These are phyloP conservation scores for Furcasterigmium furcatum DNA, from an alignment of 2,329 filamentous ascomycete genomes.

Conservation along the genomic window DNA sequence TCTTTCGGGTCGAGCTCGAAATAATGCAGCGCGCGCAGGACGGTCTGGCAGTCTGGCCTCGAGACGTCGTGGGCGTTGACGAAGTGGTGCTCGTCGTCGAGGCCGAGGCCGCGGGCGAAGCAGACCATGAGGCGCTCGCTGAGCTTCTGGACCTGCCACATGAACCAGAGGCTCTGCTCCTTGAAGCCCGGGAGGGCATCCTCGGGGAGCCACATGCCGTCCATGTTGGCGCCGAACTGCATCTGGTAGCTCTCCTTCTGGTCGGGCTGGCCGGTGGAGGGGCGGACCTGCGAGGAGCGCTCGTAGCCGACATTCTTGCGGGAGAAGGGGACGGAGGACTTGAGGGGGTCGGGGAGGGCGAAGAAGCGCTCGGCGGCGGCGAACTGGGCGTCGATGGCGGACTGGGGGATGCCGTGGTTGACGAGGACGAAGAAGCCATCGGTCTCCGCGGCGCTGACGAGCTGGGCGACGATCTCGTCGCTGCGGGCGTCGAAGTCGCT, in stretches of 20 bases:
- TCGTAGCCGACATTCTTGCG: slow-evolving; percentile 59
- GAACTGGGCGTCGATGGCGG: slow-evolving; percentile 48
- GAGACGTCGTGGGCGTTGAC: slow-evolving; percentile 47
- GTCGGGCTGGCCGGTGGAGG: slow-evolving; percentile 55
- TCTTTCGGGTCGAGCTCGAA: too few species aligned
- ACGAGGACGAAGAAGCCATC: slow-evolving; percentile 56
- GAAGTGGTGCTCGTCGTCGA: slow-evolving; percentile 55
- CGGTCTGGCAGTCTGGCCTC: slow-evolving; percentile 48
- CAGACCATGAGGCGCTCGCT: slow-evolving; percentile 55
- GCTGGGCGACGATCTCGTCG: slow-evolving; percentile 46
- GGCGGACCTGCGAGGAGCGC: slow-evolving; percentile 53
- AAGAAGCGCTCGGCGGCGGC: slow-evolving; percentile 49
- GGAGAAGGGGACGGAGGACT: slow-evolving; percentile 52
- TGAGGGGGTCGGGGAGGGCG: slow-evolving; percentile 43
- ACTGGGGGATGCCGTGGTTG: slow-evolving; percentile 47
- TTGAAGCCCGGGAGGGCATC: slow-evolving; percentile 45
- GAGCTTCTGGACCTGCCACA: slow-evolving; percentile 47
- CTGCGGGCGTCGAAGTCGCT: slow-evolving; percentile 48
- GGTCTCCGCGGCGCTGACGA: slow-evolving; percentile 51
- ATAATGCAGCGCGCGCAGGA: slow-evolving; percentile 55
- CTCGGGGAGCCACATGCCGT: slow-evolving; percentile 46
- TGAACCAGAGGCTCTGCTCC: slow-evolving; percentile 41
- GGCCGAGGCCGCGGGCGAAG: slow-evolving; percentile 54
- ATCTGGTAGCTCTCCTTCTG: slow-evolving; percentile 61
- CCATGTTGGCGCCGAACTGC: slow-evolving; percentile 53